Base-by-base conservation (phyloP, 2,329 filamentous ascomycete genomes). In the Colletotrichum orbiculare region DNA sequence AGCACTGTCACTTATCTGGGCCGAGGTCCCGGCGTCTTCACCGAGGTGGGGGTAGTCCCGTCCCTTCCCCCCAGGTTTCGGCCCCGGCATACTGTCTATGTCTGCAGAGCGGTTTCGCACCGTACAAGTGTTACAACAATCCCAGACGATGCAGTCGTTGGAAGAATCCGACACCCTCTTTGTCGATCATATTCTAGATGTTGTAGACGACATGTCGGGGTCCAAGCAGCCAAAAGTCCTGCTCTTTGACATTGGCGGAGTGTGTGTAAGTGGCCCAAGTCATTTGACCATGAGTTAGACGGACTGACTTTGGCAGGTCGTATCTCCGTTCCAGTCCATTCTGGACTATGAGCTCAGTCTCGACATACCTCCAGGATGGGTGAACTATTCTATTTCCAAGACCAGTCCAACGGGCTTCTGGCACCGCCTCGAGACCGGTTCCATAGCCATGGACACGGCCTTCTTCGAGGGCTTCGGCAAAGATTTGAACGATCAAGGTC, bases 171-270 rank as follows among this genome's bases (percentile, higher is more conserved):
- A 67, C 12, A 53, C 34, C 8, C 72, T 45, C 68, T 69, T 55
- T 54, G 68, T 74, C 25, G 73, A 76, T 17, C 71, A 72, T 53
- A 71, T 77, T 17, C 65, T 77, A 10, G 71, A 63, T 13, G 72
- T 69, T 35, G 71, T 78, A 52, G 72, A 73, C 64, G 65, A 73
- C 42, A 85, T 85, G 83, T 68, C 79, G 8, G 69, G 72, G 48
- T 74, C 73, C 45, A 82, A 79, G 62, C 82, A 82, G 63, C 91
- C 92, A 37, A 91, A 91, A 71, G 92, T 92, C 60, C 81, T 96
- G 38, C 83, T 99, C 25, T 98, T 98, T 77, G 96, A 99, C 78
- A 96, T 99, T 71, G 96, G 96, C 43, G 96, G 96, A 67, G 96
- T 99, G 71, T 96, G 93, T 84, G 95, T 97, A 90, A 84, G 93